Conservation (phyloP, 768 basidiomycete genomes). For the Fomitopsis serialis region DNA sequence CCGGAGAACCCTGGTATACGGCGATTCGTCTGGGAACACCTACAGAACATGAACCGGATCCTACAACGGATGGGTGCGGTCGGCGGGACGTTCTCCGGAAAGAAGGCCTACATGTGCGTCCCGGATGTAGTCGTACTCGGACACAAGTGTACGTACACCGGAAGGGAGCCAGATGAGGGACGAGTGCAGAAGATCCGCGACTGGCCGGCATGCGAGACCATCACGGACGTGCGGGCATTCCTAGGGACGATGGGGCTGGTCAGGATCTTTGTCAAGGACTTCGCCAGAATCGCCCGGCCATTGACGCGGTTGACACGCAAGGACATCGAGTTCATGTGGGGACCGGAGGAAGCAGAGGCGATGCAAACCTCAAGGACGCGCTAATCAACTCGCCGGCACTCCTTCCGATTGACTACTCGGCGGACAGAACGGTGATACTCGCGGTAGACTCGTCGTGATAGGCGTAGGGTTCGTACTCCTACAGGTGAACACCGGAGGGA, state of each 20-base stretch:
- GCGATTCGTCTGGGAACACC: constrained; percentile 33
- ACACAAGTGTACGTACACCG: constrained; percentile 32
- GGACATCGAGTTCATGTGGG: constrained; percentile 14
- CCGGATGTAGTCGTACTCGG: constrained; percentile 35
- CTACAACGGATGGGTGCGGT: constrained; percentile 24
- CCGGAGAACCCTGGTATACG: constrained; percentile 24
- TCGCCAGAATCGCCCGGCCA: constrained; percentile 9
- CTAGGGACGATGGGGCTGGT: constrained; percentile 14
- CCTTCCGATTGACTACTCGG: constrained; percentile 16
- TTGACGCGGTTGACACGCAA: constrained; percentile 17
- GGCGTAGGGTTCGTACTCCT: not conserved
- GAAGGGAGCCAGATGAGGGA: constrained; percentile 21
- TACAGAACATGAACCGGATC: constrained; percentile 28
- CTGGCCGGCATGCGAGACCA: too few species aligned
- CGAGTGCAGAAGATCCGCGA: constrained; percentile 24
- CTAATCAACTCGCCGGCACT: constrained; percentile 6
- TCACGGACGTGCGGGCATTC: too few species aligned
- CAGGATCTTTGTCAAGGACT: constrained; percentile 9
- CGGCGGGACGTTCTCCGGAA: constrained; percentile 19
- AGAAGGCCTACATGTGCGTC: constrained; percentile 1
- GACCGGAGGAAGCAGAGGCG: constrained; percentile 5
- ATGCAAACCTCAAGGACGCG: constrained; percentile 12
- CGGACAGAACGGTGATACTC: too few species aligned
- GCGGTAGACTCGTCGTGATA: constrained; percentile 13
- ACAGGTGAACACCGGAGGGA: constrained; percentile 7